Evolutionary conservation across 169 alveolate genomes (phyloP).

Genomic region (Plasmodium berghei): DNA sequence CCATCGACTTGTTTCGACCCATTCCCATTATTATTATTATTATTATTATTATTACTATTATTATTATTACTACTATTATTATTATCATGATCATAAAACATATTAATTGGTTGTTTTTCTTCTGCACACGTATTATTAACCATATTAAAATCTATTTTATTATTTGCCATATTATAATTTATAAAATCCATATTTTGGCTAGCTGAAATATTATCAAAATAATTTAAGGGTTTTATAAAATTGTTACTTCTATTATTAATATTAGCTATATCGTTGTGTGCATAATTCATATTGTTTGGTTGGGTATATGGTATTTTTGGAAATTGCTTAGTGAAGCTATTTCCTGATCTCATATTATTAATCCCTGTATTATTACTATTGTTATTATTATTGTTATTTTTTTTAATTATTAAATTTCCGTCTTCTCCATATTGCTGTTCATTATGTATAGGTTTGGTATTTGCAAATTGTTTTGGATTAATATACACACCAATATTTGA

Average conservation of each 20-base stretch:
- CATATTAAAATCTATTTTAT: not conserved
- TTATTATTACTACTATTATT: no score
- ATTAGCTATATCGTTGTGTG: slow-evolving; percentile 4
- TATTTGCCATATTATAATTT: not conserved
- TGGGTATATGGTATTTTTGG: not conserved
- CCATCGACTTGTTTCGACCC: no score
- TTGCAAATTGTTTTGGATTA: slow-evolving; percentile 1
- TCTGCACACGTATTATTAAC: not conserved
- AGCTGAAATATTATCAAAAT: slow-evolving; percentile 25
- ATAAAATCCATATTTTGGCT: slow-evolving; percentile 31
- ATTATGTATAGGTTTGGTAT: not conserved
- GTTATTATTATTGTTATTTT: slow-evolving; percentile 8
- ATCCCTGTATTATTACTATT: not conserved
- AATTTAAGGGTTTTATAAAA: slow-evolving; percentile 11
- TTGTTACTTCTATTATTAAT: slow-evolving; percentile 10
- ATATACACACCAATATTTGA: not conserved
- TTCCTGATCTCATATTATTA: no score
- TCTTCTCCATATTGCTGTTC: slow-evolving; percentile 3
- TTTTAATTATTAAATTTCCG: not conserved
- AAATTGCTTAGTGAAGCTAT: no score
- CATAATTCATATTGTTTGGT: slow-evolving; percentile 31
- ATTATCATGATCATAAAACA: no score
- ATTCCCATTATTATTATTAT: no score
- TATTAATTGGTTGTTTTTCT: no score
- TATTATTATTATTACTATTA: no score